Evolutionary conservation across 106 monocot species (phyloP).

Genomic region (Apostasia shenzhenica): DNA sequence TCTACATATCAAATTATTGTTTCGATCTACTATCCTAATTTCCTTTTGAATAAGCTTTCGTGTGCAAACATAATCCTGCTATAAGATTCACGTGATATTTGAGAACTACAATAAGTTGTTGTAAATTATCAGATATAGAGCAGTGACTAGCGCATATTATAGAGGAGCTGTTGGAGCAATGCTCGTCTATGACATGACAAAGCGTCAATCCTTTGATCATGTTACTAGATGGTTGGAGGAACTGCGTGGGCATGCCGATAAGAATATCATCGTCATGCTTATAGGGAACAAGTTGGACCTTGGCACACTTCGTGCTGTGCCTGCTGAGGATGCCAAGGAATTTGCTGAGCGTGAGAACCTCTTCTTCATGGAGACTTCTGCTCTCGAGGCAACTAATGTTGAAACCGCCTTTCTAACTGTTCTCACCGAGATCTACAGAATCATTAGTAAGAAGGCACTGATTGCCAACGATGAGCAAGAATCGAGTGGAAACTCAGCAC

Average conservation of each 20-base stretch:
- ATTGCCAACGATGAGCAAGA: conserved; percentile 24
- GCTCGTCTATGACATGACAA: conserved; percentile 70
- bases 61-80: too few species aligned
- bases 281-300: conserved; percentile 60
- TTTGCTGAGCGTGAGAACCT: conserved; percentile 48
- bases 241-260: conserved; percentile 45
- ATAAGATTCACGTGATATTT: too few species aligned
- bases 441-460: conserved; percentile 39
- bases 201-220: conserved; percentile 55
- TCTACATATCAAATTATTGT: too few species aligned
- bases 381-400: conserved; percentile 53
- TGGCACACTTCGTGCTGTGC: conserved; percentile 33
- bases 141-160: conserved; percentile 59
- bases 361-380: conserved; percentile 61
- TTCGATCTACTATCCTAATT: too few species aligned
- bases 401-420: conserved; percentile 41
- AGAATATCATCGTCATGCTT: conserved; percentile 61
- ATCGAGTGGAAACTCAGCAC: conserved; percentile 8
- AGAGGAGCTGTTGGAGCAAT: conserved; percentile 59
- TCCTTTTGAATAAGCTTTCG: too few species aligned
- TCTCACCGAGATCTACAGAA: conserved; percentile 40
- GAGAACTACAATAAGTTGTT: too few species aligned
- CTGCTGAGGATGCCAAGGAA: conserved; percentile 41
- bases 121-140: conserved; percentile 29
- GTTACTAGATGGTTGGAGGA: conserved; percentile 42